phyloP scores from a whole-genome alignment of 2,329 filamentous ascomycete genomes.

The Pseudopithomyces chartarum region DNA sequence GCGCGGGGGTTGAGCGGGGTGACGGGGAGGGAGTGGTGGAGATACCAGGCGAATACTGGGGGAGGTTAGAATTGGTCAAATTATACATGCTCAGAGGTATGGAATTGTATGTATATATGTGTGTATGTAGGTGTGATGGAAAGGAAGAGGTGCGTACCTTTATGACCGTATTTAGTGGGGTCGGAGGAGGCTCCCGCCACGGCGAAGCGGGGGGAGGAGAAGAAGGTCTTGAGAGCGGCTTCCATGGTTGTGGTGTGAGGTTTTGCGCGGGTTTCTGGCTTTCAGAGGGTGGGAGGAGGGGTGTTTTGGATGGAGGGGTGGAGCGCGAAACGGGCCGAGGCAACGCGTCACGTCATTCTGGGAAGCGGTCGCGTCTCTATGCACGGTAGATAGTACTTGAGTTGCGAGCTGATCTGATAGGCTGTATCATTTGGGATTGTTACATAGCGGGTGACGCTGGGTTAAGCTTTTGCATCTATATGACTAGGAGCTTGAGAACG shows the following conservation, averaged over 20 bases:
- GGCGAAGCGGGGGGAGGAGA: constrained; percentile 78
- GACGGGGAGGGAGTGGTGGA: constrained; percentile 73
- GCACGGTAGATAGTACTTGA: too few relatives aligned
- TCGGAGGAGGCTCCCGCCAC: constrained; percentile 90
- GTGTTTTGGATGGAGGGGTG: not conserved
- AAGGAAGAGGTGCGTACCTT: constrained; percentile 59
- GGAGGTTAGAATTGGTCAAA: not conserved
- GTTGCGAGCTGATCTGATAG: too few relatives aligned
- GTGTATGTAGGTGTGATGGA: not conserved
- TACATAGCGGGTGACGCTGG: too few relatives aligned
- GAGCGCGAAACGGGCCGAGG: constrained; percentile 13
- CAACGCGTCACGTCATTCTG: constrained; percentile 25
- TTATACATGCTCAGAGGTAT: constrained; percentile 1
- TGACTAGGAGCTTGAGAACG: too few relatives aligned
- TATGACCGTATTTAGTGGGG: constrained; percentile 84
- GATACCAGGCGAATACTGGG: constrained; percentile 91
- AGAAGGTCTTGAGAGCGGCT: constrained; percentile 76
- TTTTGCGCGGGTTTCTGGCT: constrained; percentile 35
- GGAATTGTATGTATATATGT: not conserved
- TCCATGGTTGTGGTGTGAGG: constrained; percentile 58
- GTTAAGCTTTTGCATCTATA: too few relatives aligned
- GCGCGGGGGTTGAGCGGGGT: constrained; percentile 82
- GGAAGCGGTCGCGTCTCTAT: too few relatives aligned
- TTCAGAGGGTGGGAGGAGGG: not conserved
- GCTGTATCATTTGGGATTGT: too few relatives aligned